Conservation (phyloP, 805 yeast genomes). For the Candida namnaoensis region DNA sequence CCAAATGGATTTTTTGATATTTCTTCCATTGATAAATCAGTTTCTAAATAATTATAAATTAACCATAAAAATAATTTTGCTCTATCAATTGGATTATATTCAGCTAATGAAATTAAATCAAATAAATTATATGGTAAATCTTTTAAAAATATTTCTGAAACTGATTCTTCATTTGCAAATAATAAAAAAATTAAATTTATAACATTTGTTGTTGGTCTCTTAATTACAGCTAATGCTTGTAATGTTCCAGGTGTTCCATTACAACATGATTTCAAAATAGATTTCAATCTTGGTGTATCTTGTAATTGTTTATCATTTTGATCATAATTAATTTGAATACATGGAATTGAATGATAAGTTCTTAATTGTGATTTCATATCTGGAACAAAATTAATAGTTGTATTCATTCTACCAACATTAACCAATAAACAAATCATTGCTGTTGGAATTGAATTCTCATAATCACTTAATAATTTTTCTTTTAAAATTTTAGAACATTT, state of each 20-base stretch:
- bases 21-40: slow-evolving; percentile 46
- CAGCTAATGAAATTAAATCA: slow-evolving; percentile 62
- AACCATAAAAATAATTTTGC: slow-evolving; percentile 78
- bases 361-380: slow-evolving; percentile 92
- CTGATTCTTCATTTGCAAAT: slow-evolving; percentile 51
- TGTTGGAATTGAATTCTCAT: slow-evolving; percentile 57
- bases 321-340: slow-evolving; percentile 63
- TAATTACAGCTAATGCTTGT: slow-evolving; percentile 33
- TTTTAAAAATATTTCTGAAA: slow-evolving; percentile 26
- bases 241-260: slow-evolving; percentile 51
- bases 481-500: slow-evolving; percentile 78
- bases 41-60: slow-evolving; percentile 71
- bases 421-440: slow-evolving; percentile 81
- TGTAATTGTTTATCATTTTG: slow-evolving; percentile 71
- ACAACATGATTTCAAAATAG: slow-evolving; percentile 80
- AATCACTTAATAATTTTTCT: slow-evolving; percentile 62
- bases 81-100: slow-evolving; percentile 54
- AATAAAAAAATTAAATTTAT: slow-evolving; percentile 69
- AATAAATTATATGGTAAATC: slow-evolving; percentile 42
- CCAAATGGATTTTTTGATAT: slow-evolving; percentile 53
- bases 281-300: slow-evolving; percentile 89
- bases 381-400: slow-evolving; percentile 89
- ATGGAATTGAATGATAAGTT: slow-evolving; percentile 90
- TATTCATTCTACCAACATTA: slow-evolving; percentile 88
- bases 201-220: slow-evolving; percentile 47